phyloP scores from a whole-genome alignment of 176 grass and related monocot species.

The Avena sativa region DNA sequence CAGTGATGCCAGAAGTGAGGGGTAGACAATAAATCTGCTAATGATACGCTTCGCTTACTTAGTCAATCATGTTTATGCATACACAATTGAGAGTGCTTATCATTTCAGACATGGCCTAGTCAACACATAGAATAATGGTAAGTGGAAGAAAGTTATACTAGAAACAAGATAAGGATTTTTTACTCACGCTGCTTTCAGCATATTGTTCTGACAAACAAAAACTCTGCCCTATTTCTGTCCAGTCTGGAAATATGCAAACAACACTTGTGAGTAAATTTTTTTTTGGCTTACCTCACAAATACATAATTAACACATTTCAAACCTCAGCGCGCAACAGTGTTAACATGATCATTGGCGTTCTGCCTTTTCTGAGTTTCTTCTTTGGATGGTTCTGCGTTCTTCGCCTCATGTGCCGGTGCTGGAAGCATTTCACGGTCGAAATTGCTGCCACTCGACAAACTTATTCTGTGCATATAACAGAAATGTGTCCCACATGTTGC shows the following conservation, averaged over 20 bases:
- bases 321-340: slow-evolving; percentile 36
- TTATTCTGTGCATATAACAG: slow-evolving; percentile 41
- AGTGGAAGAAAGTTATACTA: not conserved
- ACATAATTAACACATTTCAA: slow-evolving; percentile 20
- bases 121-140: not conserved
- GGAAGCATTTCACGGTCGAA: slow-evolving; percentile 15
- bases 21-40: not conserved
- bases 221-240: not conserved
- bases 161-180: not conserved
- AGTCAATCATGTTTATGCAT: not conserved
- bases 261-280: slow-evolving; percentile 2
- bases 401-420: not conserved
- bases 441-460: slow-evolving; percentile 11
- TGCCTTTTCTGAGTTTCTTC: slow-evolving; percentile 43
- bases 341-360: slow-evolving; percentile 19
- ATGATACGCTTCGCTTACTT: not conserved
- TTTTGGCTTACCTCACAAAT: not conserved
- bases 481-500: slow-evolving; percentile 42
- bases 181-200: slow-evolving; percentile 12
- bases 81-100: not conserved
- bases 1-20: not conserved
- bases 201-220: slow-evolving; percentile 5
- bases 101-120: not conserved
- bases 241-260: slow-evolving; percentile 22
- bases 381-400: slow-evolving; percentile 1